Conservation (phyloP, 768 basidiomycete species). For the Boletales sp. region DNA sequence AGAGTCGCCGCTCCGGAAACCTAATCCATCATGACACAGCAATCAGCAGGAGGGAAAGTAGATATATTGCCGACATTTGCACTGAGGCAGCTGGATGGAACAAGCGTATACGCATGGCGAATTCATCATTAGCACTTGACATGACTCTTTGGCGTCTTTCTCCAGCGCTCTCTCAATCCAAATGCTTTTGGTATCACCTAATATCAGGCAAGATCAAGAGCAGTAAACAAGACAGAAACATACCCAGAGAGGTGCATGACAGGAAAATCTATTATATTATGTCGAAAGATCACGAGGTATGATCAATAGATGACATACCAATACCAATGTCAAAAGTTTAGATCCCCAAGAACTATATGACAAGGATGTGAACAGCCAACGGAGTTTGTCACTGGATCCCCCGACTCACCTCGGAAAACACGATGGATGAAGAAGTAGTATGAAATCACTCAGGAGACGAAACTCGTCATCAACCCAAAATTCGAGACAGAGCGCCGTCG, state of each 20-base stretch:
- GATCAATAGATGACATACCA: constrained; percentile 14
- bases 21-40: constrained; percentile 9
- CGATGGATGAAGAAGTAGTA: constrained; percentile 27
- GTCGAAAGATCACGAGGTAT: neutral
- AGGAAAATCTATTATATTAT: constrained; percentile 13
- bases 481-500: too few species aligned
- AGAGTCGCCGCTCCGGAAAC: constrained; percentile 18
- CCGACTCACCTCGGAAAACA: constrained; percentile 20
- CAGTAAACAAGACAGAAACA: neutral
- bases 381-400: too few species aligned
- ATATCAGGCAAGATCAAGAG: constrained; percentile 11
- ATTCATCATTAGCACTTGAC: neutral
- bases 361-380: too few species aligned
- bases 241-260: constrained; percentile 21
- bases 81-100: constrained; percentile 13
- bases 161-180: constrained; percentile 23
- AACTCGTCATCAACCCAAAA: too few species aligned
- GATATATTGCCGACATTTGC: constrained; percentile 23
- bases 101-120: neutral
- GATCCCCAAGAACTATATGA: constrained; percentile 23
- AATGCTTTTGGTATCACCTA: constrained; percentile 16
- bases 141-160: neutral
- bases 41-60: neutral
- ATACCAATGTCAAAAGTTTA: constrained; percentile 2
- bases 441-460: neutral